Evolutionary conservation across 345 rosid species (phyloP).

Genomic region (Aegle marmelos): DNA sequence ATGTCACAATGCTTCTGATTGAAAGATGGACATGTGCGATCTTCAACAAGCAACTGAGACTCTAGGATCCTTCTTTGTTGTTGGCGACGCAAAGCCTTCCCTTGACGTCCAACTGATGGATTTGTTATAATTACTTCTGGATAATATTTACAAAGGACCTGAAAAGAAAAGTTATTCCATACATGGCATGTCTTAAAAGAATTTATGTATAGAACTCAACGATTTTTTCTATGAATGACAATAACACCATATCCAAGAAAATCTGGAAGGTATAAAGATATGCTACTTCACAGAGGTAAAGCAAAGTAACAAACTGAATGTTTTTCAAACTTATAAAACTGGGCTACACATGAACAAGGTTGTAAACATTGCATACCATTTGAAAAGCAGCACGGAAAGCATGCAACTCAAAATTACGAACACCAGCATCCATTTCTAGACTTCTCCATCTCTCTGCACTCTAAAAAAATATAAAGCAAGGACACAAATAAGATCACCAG

Average conservation of each 20-base stretch:
- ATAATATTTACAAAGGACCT: constrained; percentile 73
- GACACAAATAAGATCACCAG: not conserved
- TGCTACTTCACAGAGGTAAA: not conserved
- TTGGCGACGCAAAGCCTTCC: constrained; percentile 79
- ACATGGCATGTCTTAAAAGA: not conserved
- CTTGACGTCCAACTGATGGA: constrained; percentile 95
- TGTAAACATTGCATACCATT: constrained; percentile 45
- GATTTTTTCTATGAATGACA: not conserved
- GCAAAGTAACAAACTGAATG: not conserved
- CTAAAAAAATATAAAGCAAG: constrained; percentile 32
- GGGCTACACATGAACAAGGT: not conserved
- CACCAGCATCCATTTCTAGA: constrained; percentile 66
- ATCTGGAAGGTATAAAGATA: not conserved
- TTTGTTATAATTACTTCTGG: constrained; percentile 55
- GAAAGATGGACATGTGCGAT: constrained; percentile 6
- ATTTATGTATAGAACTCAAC: not conserved
- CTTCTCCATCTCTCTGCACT: constrained; percentile 93
- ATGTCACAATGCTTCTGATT: constrained; percentile 7
- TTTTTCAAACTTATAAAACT: not conserved
- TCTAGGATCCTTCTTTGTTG: constrained; percentile 53
- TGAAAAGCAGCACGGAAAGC: constrained; percentile 93
- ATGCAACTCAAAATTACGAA: constrained; percentile 85
- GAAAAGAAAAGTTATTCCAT: constrained; percentile 19
- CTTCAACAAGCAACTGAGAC: constrained; percentile 14
- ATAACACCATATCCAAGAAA: not conserved